A percentile compares a stretch with the other conserved stretches of the same genome.
Conservation (phyloP, 352 stramenopile genomes). For the Globisporangium canariense region DNA sequence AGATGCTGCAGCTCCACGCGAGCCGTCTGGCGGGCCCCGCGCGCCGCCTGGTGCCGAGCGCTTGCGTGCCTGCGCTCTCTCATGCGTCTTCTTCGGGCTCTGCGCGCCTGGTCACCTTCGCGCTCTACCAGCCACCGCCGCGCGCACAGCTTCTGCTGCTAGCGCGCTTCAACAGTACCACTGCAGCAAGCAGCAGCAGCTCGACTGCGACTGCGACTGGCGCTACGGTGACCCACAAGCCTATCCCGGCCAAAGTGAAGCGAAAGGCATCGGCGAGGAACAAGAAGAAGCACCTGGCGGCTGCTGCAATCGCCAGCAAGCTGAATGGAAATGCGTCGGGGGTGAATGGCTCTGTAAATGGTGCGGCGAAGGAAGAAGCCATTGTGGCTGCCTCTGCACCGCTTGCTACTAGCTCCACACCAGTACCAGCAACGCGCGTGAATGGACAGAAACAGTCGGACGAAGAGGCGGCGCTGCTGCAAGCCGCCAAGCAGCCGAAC, state of each 20-base stretch:
- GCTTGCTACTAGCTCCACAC: not conserved
- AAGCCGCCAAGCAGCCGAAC: conserved; percentile 13
- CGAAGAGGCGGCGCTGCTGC: conserved; percentile 13
- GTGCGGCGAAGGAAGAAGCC: not conserved
- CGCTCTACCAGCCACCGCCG: conserved; percentile 3
- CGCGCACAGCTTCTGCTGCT: conserved; percentile 3
- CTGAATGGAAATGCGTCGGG: conserved; percentile 11
- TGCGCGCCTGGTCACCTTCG: not conserved
- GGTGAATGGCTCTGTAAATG: conserved; percentile 8
- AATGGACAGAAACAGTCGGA: conserved; percentile 14
- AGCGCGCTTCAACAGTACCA: conserved; percentile 16
- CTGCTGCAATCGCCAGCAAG: conserved; percentile 19
- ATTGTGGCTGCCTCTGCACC: not conserved
- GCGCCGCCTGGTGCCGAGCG: conserved; percentile 4
- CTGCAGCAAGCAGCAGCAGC: not conserved
- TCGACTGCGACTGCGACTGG: not conserved
- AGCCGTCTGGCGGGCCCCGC: conserved; percentile 13
- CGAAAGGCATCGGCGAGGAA: conserved; percentile 15
- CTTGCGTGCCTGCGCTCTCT: not conserved
- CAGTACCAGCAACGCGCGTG: not conserved
- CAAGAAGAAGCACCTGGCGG: conserved; percentile 18
- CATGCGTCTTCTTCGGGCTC: not conserved
- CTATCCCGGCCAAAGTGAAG: conserved; percentile 22
- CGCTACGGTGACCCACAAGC: conserved; percentile 15
- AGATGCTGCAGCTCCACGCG: conserved; percentile 19